phyloP scores from a whole-genome alignment of 352 stramenopile species.

The Pythium myriotylum region DNA sequence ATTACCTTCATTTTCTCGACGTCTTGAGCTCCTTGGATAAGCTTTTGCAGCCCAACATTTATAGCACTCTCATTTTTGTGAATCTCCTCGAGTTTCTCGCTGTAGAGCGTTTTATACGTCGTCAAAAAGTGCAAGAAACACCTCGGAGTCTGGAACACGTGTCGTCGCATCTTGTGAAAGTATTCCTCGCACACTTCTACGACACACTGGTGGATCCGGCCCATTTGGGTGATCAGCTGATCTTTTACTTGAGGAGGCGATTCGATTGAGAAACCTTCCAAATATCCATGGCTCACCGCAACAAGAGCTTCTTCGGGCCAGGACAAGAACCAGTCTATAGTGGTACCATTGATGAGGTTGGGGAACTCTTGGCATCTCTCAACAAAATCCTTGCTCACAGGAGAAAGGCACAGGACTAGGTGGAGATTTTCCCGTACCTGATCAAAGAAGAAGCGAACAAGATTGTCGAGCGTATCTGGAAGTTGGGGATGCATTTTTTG shows the following conservation, averaged over 20 bases:
- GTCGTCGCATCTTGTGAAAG: constrained; percentile 96
- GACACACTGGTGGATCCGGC: constrained; percentile 97
- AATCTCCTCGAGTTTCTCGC: constrained; percentile 92
- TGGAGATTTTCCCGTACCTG: constrained; percentile 98
- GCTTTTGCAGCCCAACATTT: constrained; percentile 97
- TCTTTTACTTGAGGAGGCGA: constrained; percentile 95
- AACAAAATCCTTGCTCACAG: constrained; percentile 98
- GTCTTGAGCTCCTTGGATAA: constrained; percentile 97
- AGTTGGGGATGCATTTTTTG: constrained; percentile 93
- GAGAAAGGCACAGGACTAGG: constrained; percentile 98
- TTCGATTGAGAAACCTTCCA: too few species aligned
- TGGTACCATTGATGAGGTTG: constrained; percentile 95
- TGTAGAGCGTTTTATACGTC: constrained; percentile 98
- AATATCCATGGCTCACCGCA: too few species aligned
- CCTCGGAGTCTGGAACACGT: constrained; percentile 98
- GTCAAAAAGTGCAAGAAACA: constrained; percentile 98
- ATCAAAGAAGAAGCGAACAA: constrained; percentile 99
- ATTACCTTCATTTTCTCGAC: constrained; percentile 97
- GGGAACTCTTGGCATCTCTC: constrained; percentile 97
- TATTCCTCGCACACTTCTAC: constrained; percentile 98
- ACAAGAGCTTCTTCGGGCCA: constrained; percentile 98
- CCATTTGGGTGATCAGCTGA: constrained; percentile 97
- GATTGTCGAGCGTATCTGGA: constrained; percentile 95
- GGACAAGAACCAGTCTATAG: constrained; percentile 99
- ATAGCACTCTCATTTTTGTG: constrained; percentile 97